These are phyloP conservation scores for Talaromyces rugulosus DNA, from an alignment of 2,329 filamentous ascomycete genomes.

Conservation along the genomic window DNA sequence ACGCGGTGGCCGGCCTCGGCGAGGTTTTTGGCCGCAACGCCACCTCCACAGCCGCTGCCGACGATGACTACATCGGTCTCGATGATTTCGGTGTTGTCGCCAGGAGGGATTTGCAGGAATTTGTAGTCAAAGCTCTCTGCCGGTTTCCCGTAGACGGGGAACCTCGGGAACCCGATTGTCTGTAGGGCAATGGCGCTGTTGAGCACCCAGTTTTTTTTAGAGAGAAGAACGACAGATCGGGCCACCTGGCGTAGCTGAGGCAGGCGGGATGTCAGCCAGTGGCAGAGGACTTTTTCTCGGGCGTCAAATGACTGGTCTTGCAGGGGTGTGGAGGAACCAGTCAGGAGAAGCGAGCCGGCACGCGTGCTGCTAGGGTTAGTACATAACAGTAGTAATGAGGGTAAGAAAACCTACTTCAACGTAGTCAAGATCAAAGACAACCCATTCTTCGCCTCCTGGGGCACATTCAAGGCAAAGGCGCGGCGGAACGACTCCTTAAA, in stretches of 20 bases:
- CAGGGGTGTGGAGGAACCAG: slow-evolving; percentile 53
- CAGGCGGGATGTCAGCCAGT: slow-evolving; percentile 52
- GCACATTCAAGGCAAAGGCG: slow-evolving; percentile 47
- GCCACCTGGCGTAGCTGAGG: slow-evolving; percentile 49
- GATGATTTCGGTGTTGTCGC: slow-evolving; percentile 53
- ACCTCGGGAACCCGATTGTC: slow-evolving; percentile 51
- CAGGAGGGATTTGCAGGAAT: slow-evolving; percentile 56
- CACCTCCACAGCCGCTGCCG: slow-evolving; percentile 82
- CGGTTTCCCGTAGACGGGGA: slow-evolving; percentile 51
- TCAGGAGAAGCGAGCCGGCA: slow-evolving; percentile 53
- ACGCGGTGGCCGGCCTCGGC: slow-evolving; percentile 72
- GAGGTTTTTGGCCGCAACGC: slow-evolving; percentile 74
- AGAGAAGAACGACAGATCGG: slow-evolving; percentile 46
- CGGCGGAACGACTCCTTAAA: slow-evolving; percentile 49
- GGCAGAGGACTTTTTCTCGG: slow-evolving; percentile 51
- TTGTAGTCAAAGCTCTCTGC: slow-evolving; percentile 51
- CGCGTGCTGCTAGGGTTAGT: slow-evolving; percentile 40
- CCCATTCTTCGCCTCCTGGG: slow-evolving; percentile 44
- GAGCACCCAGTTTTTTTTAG: slow-evolving; percentile 51
- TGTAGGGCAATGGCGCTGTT: slow-evolving; percentile 47
- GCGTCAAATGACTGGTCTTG: slow-evolving; percentile 50
- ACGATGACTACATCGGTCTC: slow-evolving; percentile 81
- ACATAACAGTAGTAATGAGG: too few species aligned
- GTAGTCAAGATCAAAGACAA: slow-evolving; percentile 50
- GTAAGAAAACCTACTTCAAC: slow-evolving; percentile 43